Conservation (phyloP, 768 basidiomycete genomes). For the Lactifluus pinguis region DNA sequence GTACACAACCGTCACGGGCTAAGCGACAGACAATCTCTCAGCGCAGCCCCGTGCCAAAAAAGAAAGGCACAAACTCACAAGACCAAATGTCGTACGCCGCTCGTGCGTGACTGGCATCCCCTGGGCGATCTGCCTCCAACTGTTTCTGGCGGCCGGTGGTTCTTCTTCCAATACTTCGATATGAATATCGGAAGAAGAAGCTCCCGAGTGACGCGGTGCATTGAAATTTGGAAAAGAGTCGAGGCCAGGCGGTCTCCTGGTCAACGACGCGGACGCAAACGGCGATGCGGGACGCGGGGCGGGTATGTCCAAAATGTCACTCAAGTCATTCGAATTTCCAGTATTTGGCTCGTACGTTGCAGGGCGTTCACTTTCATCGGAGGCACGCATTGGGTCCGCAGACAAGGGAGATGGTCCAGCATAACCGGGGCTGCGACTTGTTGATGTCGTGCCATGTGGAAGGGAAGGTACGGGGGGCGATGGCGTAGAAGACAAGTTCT, state of each 20-base stretch:
- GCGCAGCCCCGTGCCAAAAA: neutral
- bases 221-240: conserved; percentile 22
- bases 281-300: conserved; percentile 49
- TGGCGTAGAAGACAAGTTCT: conserved; percentile 37
- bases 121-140: conserved; percentile 50
- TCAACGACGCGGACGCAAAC: conserved; percentile 36
- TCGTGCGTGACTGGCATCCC: conserved; percentile 25
- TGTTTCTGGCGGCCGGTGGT: conserved; percentile 51
- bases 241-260: conserved; percentile 30
- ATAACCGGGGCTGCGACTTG: neutral
- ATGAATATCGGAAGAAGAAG: conserved; percentile 25
- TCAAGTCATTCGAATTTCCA: conserved; percentile 20
- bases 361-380: neutral
- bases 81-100: conserved; percentile 52
- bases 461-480: conserved; percentile 33
- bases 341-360: conserved; percentile 7
- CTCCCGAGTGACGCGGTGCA: conserved; percentile 29
- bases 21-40: neutral
- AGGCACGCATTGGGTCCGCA: conserved; percentile 12
- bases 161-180: conserved; percentile 62
- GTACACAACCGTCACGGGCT: conserved; percentile 38
- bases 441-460: conserved; percentile 10
- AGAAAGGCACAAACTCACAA: conserved; percentile 35
- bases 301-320: conserved; percentile 47
- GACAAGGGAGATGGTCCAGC: conserved; percentile 7